Conservation (phyloP, 2,329 filamentous ascomycete species). For the Corynespora cassiicola region DNA sequence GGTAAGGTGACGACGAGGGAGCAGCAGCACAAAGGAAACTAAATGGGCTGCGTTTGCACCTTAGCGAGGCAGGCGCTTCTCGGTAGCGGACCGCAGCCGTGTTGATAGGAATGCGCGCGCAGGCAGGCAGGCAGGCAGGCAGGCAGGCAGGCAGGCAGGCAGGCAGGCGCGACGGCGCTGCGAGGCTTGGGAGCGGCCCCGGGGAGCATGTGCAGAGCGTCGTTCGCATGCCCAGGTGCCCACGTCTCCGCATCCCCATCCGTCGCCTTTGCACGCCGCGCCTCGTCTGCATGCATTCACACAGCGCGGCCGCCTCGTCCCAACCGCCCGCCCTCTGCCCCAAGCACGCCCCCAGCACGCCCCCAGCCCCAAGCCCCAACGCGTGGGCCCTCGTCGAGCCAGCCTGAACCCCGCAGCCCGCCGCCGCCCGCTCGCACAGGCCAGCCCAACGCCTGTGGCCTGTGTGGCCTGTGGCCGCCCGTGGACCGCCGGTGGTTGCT, state of each 20-base stretch:
- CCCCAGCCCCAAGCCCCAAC: constrained; percentile 16
- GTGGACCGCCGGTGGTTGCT: no score
- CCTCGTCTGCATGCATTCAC: no score
- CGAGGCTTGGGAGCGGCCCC: no score
- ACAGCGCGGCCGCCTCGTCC: no score
- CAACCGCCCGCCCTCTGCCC: constrained; percentile 1
- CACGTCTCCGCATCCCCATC: no score
- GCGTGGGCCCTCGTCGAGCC: no score
- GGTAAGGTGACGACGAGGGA: constrained; percentile 27
- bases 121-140: background rate
- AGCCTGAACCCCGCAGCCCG: background rate
- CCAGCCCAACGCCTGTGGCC: constrained; percentile 14
- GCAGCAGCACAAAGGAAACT: constrained; percentile 16
- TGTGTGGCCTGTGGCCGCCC: no score
- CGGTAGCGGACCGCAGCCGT: constrained; percentile 26
- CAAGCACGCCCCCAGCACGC: constrained; percentile 15
- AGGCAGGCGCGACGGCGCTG: constrained; percentile 1
- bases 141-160: background rate
- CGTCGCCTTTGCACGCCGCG: no score
- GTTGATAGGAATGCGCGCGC: constrained; percentile 24
- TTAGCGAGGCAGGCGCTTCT: constrained; percentile 41
- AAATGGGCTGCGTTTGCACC: constrained; percentile 30
- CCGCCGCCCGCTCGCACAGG: constrained; percentile 26
- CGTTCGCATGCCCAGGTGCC: no score
- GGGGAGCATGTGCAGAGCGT: no score